Evolutionary conservation across 2,329 filamentous ascomycete genomes (phyloP).

Genomic region (Aspergillus fumigatiaffinis): DNA sequence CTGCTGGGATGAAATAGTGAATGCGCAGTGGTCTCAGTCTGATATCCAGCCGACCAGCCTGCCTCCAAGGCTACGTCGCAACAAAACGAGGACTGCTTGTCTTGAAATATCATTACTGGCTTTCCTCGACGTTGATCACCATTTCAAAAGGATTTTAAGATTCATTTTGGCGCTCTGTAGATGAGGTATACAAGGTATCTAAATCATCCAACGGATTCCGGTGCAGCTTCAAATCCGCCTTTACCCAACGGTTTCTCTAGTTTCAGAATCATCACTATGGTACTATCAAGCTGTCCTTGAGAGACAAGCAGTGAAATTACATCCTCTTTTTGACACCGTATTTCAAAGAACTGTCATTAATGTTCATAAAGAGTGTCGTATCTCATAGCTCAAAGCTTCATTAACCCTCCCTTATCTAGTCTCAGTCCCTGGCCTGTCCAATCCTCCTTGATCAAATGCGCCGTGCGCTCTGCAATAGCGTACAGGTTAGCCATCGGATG

Average conservation of each 20-base stretch:
- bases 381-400: neutral
- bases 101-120: neutral
- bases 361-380: neutral
- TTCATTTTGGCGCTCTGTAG: no score
- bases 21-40: neutral
- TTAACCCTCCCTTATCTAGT: neutral
- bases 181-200: no score
- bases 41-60: neutral
- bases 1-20: neutral
- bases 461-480: slow-evolving; percentile 22
- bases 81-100: neutral
- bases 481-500: slow-evolving; percentile 27
- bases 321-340: neutral
- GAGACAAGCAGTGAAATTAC: neutral
- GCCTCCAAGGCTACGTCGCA: neutral
- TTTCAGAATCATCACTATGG: no score
- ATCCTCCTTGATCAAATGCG: neutral
- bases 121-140: neutral
- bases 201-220: no score
- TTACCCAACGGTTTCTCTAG: no score
- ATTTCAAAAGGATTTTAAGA: neutral
- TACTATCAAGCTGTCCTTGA: no score
- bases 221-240: no score
- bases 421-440: neutral
- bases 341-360: neutral